A percentile compares a stretch with the other conserved stretches of the same genome.
Evolutionary conservation across 2,329 filamentous ascomycete genomes (phyloP).

Genomic region (Calonectria hawksworthii): DNA sequence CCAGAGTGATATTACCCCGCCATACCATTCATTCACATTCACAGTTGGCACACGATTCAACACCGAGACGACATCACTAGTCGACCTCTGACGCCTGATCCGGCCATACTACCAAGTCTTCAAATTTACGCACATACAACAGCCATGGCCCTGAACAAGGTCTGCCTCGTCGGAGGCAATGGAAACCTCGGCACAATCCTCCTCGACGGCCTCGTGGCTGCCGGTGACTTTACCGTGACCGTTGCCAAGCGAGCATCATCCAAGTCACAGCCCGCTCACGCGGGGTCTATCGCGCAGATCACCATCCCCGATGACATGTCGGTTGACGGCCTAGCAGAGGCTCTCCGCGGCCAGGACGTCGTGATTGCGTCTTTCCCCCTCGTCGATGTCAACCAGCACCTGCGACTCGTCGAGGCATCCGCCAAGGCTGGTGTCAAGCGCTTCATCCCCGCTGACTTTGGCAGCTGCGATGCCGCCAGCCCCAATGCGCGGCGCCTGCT

Average conservation of each 20-base stretch:
- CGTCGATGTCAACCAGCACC: constrained; percentile 59
- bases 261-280: constrained; percentile 45
- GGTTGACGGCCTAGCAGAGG: constrained; percentile 57
- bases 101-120: neutral
- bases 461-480: constrained; percentile 53
- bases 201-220: constrained; percentile 53
- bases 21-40: neutral
- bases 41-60: neutral
- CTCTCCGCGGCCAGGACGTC: constrained; percentile 69
- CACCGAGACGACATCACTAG: neutral
- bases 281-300: constrained; percentile 39
- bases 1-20: constrained; percentile 3
- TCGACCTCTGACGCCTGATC: neutral
- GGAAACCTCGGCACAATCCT: constrained; percentile 58
- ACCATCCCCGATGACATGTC: constrained; percentile 47
- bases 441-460: constrained; percentile 74
- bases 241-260: constrained; percentile 64
- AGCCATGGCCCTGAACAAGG: constrained; percentile 47
- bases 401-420: constrained; percentile 70
- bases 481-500: constrained; percentile 51
- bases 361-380: constrained; percentile 60
- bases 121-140: neutral
- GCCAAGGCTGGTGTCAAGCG: constrained; percentile 71
- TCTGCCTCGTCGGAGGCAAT: constrained; percentile 53
- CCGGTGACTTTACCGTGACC: constrained; percentile 63